Evolutionary conservation across 306 rosid genomes (phyloP).

Genomic region (Rosa rugosa): DNA sequence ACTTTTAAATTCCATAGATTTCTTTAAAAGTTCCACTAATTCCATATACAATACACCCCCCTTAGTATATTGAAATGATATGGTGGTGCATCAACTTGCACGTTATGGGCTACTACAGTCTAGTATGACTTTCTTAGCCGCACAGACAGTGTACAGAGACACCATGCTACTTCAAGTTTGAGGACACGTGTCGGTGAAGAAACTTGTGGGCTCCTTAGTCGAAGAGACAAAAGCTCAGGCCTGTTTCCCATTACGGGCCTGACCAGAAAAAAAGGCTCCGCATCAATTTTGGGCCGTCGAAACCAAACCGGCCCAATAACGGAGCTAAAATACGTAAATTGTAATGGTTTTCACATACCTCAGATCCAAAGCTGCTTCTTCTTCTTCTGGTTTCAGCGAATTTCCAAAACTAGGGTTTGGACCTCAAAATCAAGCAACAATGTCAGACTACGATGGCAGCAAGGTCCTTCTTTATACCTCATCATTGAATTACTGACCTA

Average conservation of each 20-base stretch:
- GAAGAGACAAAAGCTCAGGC: background rate
- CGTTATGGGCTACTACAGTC: background rate
- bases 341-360: background rate
- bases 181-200: background rate
- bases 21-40: too few species aligned
- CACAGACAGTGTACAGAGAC: background rate
- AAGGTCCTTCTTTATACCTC: constrained; percentile 24
- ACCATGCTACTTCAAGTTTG: background rate
- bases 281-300: background rate
- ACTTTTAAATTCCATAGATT: too few species aligned
- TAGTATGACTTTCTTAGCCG: background rate
- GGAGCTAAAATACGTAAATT: background rate
- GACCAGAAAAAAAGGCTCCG: background rate
- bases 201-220: background rate
- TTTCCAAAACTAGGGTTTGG: constrained; percentile 27
- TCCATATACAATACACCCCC: too few species aligned
- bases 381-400: constrained; percentile 15
- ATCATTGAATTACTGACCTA: background rate
- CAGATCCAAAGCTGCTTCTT: background rate
- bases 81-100: background rate
- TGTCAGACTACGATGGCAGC: constrained; percentile 52
- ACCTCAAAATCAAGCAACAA: constrained; percentile 39
- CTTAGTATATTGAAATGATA: background rate
- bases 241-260: background rate
- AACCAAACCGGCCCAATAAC: background rate